Evolutionary conservation across 2,329 filamentous ascomycete species (phyloP), one percentile per base, ranked within the genome.

Genomic region (Calonectria pseudoturangicola): DNA sequence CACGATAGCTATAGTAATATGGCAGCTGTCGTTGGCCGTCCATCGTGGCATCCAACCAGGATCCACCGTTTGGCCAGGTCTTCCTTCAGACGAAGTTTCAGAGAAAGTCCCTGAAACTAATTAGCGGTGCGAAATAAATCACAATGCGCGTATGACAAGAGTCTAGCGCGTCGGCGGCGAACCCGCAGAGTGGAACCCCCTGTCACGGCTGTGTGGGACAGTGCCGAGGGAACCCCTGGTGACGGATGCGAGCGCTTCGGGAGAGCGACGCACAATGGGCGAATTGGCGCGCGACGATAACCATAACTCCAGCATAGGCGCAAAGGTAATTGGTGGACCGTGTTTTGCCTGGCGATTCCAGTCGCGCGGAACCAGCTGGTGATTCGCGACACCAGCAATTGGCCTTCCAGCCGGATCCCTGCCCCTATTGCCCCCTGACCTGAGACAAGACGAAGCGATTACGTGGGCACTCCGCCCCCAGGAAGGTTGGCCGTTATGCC

Each of bases 51-150:
- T 41, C 28, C 48, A 25, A 36, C 25, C 28, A 45, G 41, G 33
- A 64, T 68, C 63, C 64, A 47, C 25, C 21, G 39, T 43, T 21
- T n/a, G 18, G 36, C 36, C 33, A 51, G 39, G 15, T 27, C 51
- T 48, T 64, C 25, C 33, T 64, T 68, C 47, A 48, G 47, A 71
- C 47, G 69, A 68, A 51, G 69, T 71, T 71, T 71, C 69, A 71
- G 47, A 54, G 47, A 64, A 50, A 30, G 47, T 45, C 64, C 51
- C 65, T 71, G 69, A 71, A 71, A 71, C 69, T 39, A 25, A 60
- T 68, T 71, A 71, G 69, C 69, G 56, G 69, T 66, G 54, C 54
- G 64, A 65, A 71, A 68, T 71, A 63, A 48, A 71, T 67, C 30
- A 33, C 21, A 27, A 47, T 18, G 12, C 50, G 33, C 41, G 64